Conservation (phyloP, 1,284 basidiomycete species). For the Vanrija humicola region DNA sequence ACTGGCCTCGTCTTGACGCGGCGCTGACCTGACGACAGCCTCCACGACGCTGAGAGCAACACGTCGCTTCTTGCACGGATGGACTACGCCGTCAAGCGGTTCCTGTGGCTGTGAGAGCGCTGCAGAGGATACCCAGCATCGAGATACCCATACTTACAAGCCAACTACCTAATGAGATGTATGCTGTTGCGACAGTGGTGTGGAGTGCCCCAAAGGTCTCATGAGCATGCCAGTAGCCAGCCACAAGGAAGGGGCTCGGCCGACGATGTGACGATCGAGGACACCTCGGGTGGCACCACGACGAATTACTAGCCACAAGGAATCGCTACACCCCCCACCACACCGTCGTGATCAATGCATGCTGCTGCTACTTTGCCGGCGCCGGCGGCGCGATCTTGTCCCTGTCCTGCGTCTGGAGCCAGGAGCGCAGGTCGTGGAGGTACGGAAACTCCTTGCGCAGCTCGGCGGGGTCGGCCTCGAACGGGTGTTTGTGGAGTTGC, state of each 20-base stretch:
- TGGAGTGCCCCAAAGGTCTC: no score
- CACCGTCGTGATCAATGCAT: no score
- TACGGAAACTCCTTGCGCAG: not conserved
- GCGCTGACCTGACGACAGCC: constrained; percentile 47
- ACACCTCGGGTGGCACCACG: no score
- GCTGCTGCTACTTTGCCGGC: no score
- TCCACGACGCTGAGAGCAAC: constrained; percentile 72
- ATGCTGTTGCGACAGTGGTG: no score
- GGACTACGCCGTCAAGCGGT: constrained; percentile 82
- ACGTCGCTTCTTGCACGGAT: constrained; percentile 81
- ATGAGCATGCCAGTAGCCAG: no score
- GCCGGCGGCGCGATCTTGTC: no score
- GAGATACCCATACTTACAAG: not conserved
- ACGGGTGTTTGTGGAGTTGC: not conserved
- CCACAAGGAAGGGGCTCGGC: no score
- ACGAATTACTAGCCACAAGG: no score
- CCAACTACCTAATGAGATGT: no score
- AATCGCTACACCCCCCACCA: no score
- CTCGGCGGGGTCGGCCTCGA: not conserved
- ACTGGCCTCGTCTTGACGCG: not conserved
- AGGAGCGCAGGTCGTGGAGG: not conserved
- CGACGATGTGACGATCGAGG: no score
- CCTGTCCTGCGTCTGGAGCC: not conserved
- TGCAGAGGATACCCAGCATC: not conserved
- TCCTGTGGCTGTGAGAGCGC: constrained; percentile 63